Evolutionary conservation across 257 asterid genomes (phyloP).

Genomic region (Misopates orontium): DNA sequence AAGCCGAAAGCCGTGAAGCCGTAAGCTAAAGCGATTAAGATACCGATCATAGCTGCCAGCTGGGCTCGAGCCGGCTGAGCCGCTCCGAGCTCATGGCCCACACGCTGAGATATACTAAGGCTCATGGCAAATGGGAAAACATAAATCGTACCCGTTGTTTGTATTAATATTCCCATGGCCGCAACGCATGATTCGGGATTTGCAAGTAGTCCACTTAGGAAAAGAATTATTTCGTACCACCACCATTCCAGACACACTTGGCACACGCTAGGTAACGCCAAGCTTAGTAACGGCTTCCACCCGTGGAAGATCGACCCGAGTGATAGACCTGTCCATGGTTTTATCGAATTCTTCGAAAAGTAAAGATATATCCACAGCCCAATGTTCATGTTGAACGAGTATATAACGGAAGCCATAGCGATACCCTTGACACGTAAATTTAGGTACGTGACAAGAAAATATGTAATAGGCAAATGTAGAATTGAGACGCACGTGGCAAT

Average conservation of each 20-base stretch:
- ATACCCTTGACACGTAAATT: conserved; percentile 58
- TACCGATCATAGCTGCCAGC: conserved; percentile 50
- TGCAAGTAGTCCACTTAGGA: conserved; percentile 55
- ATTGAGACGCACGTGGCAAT: conserved; percentile 57
- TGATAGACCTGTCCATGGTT: conserved; percentile 65
- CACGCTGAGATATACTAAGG: conserved; percentile 69
- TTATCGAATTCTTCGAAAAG: conserved; percentile 54
- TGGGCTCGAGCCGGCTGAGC: conserved; percentile 57
- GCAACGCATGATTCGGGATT: conserved; percentile 75
- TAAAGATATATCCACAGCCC: conserved; percentile 55
- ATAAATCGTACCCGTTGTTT: conserved; percentile 63
- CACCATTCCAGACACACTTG: conserved; percentile 84
- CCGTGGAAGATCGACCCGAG: conserved; percentile 48
- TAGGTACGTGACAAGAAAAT: conserved; percentile 53
- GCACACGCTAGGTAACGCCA: conserved; percentile 62
- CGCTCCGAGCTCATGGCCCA: conserved; percentile 74
- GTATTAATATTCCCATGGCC: conserved; percentile 80
- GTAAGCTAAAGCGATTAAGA: conserved; percentile 35
- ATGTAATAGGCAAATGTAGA: conserved; percentile 64
- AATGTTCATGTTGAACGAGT: conserved; percentile 57
- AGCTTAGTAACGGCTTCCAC: conserved; percentile 57
- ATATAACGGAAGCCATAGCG: conserved; percentile 62
- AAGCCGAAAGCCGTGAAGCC: conserved; percentile 56
- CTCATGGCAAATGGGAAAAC: conserved; percentile 64
- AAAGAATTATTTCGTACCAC: conserved; percentile 78